These are phyloP conservation scores for Xylaria polymorpha DNA, from an alignment of 2,329 filamentous ascomycete species.

Conservation along the genomic window DNA sequence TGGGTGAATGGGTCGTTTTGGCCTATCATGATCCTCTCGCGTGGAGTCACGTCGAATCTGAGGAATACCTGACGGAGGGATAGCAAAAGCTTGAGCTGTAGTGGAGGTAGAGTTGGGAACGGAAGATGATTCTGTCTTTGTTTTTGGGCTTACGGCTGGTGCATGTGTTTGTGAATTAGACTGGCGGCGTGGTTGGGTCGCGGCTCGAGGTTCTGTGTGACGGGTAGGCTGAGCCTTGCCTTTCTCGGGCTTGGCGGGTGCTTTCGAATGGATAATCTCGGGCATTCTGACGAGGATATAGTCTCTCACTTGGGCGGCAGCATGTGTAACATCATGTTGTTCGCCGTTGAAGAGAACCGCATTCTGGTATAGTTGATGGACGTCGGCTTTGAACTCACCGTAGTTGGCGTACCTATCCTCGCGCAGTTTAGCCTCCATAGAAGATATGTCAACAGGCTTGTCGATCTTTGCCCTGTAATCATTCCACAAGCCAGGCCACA, in stretches of 20 bases:
- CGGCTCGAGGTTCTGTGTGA: slow-evolving; percentile 58
- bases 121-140: slow-evolving; percentile 48
- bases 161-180: slow-evolving; percentile 49
- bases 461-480: slow-evolving; percentile 77
- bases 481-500: slow-evolving; percentile 80
- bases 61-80: slow-evolving; percentile 81
- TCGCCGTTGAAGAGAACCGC: slow-evolving; percentile 84
- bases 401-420: slow-evolving; percentile 74
- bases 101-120: slow-evolving; percentile 54
- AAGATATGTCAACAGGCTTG: slow-evolving; percentile 84
- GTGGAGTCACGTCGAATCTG: slow-evolving; percentile 88
- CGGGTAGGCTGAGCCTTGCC: slow-evolving; percentile 60
- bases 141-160: slow-evolving; percentile 53
- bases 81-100: slow-evolving; percentile 73
- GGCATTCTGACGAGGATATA: slow-evolving; percentile 61
- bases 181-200: slow-evolving; percentile 52
- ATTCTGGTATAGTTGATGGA: slow-evolving; percentile 83
- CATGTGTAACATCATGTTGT: slow-evolving; percentile 75
- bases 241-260: slow-evolving; percentile 72
- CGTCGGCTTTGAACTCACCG: slow-evolving; percentile 78
- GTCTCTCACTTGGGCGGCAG: slow-evolving; percentile 67
- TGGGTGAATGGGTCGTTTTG: slow-evolving; percentile 93
- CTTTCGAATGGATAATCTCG: slow-evolving; percentile 57
- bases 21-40: slow-evolving; percentile 78
- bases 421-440: slow-evolving; percentile 84